Evolutionary conservation across 768 basidiomycete species (phyloP), one percentile per base, ranked within the genome.

Genomic region (Paxillus involutus): DNA sequence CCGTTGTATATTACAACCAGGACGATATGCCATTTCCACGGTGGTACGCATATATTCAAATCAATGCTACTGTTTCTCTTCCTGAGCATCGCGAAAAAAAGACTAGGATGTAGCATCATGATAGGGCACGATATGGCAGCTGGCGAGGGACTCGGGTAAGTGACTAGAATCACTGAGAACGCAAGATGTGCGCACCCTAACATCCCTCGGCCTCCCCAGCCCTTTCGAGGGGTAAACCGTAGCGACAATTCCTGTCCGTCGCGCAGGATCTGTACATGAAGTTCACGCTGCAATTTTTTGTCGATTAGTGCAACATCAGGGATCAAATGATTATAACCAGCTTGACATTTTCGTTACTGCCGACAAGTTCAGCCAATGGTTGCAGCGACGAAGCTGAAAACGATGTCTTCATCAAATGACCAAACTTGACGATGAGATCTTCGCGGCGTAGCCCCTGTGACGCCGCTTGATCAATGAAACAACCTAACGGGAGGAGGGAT

Each of bases 121-220:
- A 62, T 77, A 80, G 6, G 83, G 83, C 19, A 85, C 75, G 41
- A 87, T 82, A 63, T 85, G 84, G 59, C 85, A 87, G 37, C 85
- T 86, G 52, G 16, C 9, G 36, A 52, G 17, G 19, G 29, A 24
- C 44, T 26, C 54, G 32, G 42, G 53, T 59, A 55, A 45, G 33
- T 32, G 36, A 54, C 17, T n/a, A 8, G 10, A 51, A 45, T 36
- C 37, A 44, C 44, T 3, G 8, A 41, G 19, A 41, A 39, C 33
- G 21, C 52, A 46, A 43, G n/a, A 42, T 19, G 16, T 30, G 39
- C 84, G 62, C 57, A 91, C 88, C 94, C 94, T 41, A 97, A 73
- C 67, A 88, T 76, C 9, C 94, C 94, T 54, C 91, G 77, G 10
- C 94, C 94, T 57, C 91, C 92, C 94, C 94, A 97, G 7, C 86